Evolutionary conservation across 2,329 filamentous ascomycete species (phyloP), one percentile per base, ranked within the genome.

Genomic region (Cladophialophora yegresii): DNA sequence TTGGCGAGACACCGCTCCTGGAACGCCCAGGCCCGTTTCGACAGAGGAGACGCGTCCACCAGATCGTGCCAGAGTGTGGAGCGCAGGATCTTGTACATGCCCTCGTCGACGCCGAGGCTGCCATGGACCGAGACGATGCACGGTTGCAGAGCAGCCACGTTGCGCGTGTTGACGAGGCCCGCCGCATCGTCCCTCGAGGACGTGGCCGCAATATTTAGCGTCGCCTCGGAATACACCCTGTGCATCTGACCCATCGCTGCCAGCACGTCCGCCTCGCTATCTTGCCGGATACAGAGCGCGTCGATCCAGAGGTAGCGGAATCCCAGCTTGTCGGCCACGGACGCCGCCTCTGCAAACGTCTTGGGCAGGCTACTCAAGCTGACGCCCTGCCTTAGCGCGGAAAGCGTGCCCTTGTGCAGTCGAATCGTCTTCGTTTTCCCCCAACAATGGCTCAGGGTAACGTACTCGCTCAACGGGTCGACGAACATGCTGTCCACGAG

Each of bases 1-100:
- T 70, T 72, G 22, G 71, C 69, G n/a, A 73, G 67, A 49, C 68
- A 67, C 9, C 70, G 66, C 64, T 73, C 72, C 50, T 71, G 68
- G 43, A 72, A 70, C 10, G 63, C 65, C 72, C 72, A 73, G 0
- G 68, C 72, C 49, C 72, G 59, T 49, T 70, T 68, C 40, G 55
- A 61, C n/a, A 73, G 55, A 4, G 70, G 71, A 0, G 62, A 68
- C 12, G 63, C 64, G 49, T 72, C 67, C 7, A 72, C 64, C 26
- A 71, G 56, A 55, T 71, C 69, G 51, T 72, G 68, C 70, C 69
- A 71, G n/a, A 70, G 56, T 6, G 70, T 71, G 7, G 63, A 68
- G 36, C 70, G 67, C 1, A 71, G 63, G 56, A 71, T 67, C 33
- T 71, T 71, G 64, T 71, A 71, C 53, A 68, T 58, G 16, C 70